Evolutionary conservation across 2,329 filamentous ascomycete species (phyloP).

Genomic region (Kalaharituber pfeilii): DNA sequence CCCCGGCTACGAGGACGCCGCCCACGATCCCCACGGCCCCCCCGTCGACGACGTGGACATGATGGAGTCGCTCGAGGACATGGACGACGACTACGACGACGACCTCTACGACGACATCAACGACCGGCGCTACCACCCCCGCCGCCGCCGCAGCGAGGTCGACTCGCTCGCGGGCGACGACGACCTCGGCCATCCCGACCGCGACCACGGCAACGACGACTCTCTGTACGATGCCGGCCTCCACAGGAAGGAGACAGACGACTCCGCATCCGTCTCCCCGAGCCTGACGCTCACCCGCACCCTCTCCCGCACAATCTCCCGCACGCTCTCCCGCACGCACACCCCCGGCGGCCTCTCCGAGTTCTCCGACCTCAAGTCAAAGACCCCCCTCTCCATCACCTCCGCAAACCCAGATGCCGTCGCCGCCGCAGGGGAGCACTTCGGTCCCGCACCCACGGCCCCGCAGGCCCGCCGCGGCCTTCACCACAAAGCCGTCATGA

Average conservation of each 20-base stretch:
- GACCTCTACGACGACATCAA: not conserved
- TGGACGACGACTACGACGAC: not conserved
- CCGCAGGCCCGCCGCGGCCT: constrained; percentile 78
- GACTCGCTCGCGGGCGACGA: not conserved
- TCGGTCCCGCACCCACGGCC: constrained; percentile 71
- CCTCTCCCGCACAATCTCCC: constrained; percentile 7
- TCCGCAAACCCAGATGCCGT: constrained; percentile 30
- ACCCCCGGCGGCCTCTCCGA: constrained; percentile 6
- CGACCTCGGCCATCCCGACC: not conserved
- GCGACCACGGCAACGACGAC: not conserved
- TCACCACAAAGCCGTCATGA: constrained; percentile 60
- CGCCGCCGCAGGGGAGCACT: constrained; percentile 42
- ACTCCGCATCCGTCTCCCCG: constrained; percentile 1
- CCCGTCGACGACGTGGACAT: not conserved
- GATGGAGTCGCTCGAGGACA: not conserved
- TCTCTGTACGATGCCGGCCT: too few species aligned
- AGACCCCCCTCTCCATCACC: constrained; percentile 30
- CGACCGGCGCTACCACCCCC: not conserved
- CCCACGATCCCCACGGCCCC: too few species aligned
- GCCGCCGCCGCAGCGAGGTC: not conserved
- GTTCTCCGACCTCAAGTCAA: constrained; percentile 24
- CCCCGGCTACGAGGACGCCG: not conserved
- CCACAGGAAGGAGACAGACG: too few species aligned
- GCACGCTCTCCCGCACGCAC: constrained; percentile 8
- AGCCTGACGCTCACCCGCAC: constrained; percentile 11